Conservation (phyloP, 768 basidiomycete genomes). For the Tephrocybe sp. region DNA sequence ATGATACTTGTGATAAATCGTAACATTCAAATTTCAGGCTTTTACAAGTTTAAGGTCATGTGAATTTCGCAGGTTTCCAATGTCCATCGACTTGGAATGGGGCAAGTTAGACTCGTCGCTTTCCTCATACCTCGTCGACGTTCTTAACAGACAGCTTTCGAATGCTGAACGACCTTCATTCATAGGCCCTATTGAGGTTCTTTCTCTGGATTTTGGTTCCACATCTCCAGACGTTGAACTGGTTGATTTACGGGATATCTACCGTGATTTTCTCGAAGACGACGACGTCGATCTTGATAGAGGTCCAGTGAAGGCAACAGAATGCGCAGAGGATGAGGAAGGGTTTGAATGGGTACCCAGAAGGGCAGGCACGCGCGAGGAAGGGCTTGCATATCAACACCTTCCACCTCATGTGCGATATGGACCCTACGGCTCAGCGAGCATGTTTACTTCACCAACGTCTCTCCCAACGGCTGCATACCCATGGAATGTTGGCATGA, state of each 20-base stretch:
- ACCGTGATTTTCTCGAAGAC: constrained; percentile 90
- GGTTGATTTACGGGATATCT: constrained; percentile 89
- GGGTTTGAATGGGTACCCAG: constrained; percentile 82
- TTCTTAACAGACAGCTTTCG: constrained; percentile 78
- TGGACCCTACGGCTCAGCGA: constrained; percentile 51
- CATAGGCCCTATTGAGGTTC: constrained; percentile 88
- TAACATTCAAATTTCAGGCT: too few species aligned
- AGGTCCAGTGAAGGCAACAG: constrained; percentile 50
- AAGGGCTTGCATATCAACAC: constrained; percentile 62
- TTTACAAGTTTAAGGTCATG: constrained; percentile 3
- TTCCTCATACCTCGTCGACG: constrained; percentile 60
- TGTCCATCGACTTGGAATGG: constrained; percentile 99
- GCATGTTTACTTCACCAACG: constrained; percentile 58
- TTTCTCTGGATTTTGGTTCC: constrained; percentile 85
- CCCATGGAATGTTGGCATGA: constrained; percentile 39
- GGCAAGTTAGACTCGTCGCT: constrained; percentile 71
- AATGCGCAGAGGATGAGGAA: constrained; percentile 63
- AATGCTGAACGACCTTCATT: constrained; percentile 81
- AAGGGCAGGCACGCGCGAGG: constrained; percentile 52
- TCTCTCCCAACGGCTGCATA: constrained; percentile 43
- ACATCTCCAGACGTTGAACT: constrained; percentile 82
- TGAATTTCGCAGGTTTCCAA: constrained; percentile 26
- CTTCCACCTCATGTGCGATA: constrained; percentile 74
- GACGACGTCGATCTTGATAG: constrained; percentile 58
- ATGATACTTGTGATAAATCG: too few species aligned